Evolutionary conservation across 2,329 filamentous ascomycete species (phyloP).

Genomic region (Myotisia sp.): DNA sequence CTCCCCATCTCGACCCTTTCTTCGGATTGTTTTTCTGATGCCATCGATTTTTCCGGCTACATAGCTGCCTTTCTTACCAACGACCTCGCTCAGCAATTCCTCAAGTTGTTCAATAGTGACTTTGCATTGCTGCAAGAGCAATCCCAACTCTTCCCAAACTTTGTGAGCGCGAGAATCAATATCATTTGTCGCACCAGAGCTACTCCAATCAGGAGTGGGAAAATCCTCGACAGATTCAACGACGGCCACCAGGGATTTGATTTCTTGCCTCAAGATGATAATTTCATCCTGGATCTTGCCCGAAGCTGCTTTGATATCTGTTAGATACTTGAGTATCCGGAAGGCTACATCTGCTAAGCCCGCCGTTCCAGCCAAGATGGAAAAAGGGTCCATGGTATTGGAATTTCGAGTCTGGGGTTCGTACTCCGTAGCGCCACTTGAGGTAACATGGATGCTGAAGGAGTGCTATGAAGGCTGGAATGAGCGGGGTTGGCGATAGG

Average conservation of each 20-base stretch:
- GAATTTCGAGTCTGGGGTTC: no score
- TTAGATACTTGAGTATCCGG: constrained; percentile 10
- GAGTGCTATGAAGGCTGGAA: no score
- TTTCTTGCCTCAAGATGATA: constrained; percentile 8
- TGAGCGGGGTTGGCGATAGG: no score
- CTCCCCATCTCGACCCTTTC: constrained; percentile 4
- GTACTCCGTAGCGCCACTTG: no score
- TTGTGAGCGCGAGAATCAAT: background rate
- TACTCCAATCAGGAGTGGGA: constrained; percentile 4
- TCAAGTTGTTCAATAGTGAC: constrained; percentile 6
- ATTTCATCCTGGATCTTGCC: constrained; percentile 12
- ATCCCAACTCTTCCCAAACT: constrained; percentile 3
- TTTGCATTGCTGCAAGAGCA: constrained; percentile 2
- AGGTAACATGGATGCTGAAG: no score
- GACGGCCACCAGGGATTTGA: constrained; percentile 10
- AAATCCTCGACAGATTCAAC: constrained; percentile 5
- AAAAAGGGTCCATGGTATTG: constrained; percentile 10
- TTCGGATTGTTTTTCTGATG: constrained; percentile 9
- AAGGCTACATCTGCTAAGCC: constrained; percentile 9
- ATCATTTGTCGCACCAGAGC: background rate
- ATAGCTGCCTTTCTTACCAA: constrained; percentile 6
- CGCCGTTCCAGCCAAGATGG: constrained; percentile 8
- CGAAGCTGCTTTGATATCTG: constrained; percentile 6
- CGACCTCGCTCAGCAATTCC: constrained; percentile 7
- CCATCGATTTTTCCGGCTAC: constrained; percentile 15